Evolutionary conservation across 495 filamentous ascomycete genomes (phyloP).

Genomic region (Daldinia caldariorum): DNA sequence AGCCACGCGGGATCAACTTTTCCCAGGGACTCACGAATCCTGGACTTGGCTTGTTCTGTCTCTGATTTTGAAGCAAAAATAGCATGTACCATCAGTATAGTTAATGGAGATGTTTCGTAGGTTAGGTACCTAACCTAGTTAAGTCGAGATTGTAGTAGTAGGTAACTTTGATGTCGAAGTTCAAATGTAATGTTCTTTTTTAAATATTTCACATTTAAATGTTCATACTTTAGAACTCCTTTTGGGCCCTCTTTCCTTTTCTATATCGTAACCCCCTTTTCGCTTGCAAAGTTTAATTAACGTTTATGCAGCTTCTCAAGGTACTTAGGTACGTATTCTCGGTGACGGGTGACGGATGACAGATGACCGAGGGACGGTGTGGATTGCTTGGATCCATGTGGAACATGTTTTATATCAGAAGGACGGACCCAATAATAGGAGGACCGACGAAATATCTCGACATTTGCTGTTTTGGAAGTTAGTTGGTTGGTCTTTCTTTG

Average conservation of each 20-base stretch:
- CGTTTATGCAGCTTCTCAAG: constrained; percentile 31
- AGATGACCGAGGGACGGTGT: background rate
- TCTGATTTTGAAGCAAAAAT: constrained; percentile 25
- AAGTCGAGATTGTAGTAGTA: no score
- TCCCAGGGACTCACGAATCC: constrained; percentile 27
- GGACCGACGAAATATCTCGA: constrained; percentile 20
- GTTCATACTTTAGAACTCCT: constrained; percentile 1
- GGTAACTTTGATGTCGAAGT: constrained; percentile 25
- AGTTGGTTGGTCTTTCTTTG: constrained; percentile 11
- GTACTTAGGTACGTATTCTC: constrained; percentile 10
- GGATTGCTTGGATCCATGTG: constrained; percentile 33
- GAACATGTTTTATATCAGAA: constrained; percentile 37
- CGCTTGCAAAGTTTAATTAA: constrained; percentile 41
- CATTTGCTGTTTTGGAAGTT: background rate
- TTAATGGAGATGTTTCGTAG: no score
- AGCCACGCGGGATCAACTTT: constrained; percentile 38
- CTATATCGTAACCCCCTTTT: constrained; percentile 12
- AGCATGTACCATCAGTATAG: background rate
- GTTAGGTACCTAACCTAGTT: no score
- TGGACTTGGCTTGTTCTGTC: constrained; percentile 14
- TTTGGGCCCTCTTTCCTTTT: constrained; percentile 11
- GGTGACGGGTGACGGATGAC: constrained; percentile 17
- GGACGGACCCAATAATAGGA: constrained; percentile 35
- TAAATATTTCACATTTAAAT: no score
- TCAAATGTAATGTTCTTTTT: background rate